phyloP scores from a whole-genome alignment of 2,329 filamentous ascomycete genomes.

The Exophiala mesophila region DNA sequence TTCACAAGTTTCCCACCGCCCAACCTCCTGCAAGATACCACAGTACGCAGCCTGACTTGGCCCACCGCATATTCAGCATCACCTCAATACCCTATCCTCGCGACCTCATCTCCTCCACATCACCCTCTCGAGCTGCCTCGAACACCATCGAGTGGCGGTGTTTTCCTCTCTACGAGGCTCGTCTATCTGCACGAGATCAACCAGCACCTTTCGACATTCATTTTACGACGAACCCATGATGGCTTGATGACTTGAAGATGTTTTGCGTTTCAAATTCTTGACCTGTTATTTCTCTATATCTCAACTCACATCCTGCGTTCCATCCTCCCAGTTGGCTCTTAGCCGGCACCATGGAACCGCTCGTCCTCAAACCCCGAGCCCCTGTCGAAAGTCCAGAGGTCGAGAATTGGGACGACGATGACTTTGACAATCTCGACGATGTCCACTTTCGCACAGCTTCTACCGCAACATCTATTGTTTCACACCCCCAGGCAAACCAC shows the following conservation, averaged over 20 bases:
- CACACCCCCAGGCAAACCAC: constrained; percentile 40
- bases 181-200: no score
- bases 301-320: constrained; percentile 4
- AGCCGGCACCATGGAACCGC: constrained; percentile 35
- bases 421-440: constrained; percentile 44
- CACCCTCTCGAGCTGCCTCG: constrained; percentile 12
- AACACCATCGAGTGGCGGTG: constrained; percentile 15
- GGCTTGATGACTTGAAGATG: no score
- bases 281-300: constrained; percentile 2
- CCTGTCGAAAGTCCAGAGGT: constrained; percentile 34
- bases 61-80: no score
- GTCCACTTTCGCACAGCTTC: constrained; percentile 43
- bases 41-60: constrained; percentile 14
- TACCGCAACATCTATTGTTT: constrained; percentile 42
- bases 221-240: no score
- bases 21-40: constrained; percentile 12
- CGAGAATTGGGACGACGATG: constrained; percentile 49
- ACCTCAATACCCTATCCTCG: constrained; percentile 8
- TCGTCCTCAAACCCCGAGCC: constrained; percentile 32
- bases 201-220: no score
- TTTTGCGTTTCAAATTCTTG: constrained; percentile 7
- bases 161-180: no score
- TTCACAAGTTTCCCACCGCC: constrained; percentile 4
- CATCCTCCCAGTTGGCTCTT: neutral
- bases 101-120: constrained; percentile 7